phyloP scores from a whole-genome alignment of 176 grass and related monocot species.

The Avena atlantica region DNA sequence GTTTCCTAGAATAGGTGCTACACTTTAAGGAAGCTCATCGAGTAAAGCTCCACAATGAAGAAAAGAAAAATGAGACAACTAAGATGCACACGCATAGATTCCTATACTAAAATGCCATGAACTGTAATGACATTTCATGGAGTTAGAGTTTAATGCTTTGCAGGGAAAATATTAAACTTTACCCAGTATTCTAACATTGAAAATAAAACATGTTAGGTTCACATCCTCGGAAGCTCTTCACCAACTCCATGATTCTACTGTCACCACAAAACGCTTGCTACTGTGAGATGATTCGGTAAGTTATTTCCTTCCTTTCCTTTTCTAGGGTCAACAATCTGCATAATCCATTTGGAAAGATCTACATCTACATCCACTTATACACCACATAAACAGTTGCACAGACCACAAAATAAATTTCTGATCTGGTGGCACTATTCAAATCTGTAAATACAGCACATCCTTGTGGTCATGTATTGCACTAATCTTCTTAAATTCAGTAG shows the following conservation, averaged over 20 bases:
- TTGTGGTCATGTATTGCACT: background rate
- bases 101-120: background rate
- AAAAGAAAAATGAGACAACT: background rate
- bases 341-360: slow-evolving; percentile 17
- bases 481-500: background rate
- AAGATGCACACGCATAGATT: background rate
- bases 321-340: background rate
- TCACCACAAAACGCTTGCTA: background rate
- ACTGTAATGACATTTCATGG: background rate
- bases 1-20: background rate
- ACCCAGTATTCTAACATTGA: background rate
- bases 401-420: background rate
- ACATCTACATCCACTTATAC: background rate
- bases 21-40: background rate
- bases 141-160: background rate
- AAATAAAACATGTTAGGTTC: background rate
- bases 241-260: background rate
- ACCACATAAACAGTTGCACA: background rate
- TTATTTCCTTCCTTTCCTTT: slow-evolving; percentile 1
- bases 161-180: background rate
- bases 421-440: background rate
- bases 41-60: background rate
- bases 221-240: background rate
- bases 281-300: background rate
- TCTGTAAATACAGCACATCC: background rate